Evolutionary conservation across 306 rosid species (phyloP), one percentile per base, ranked within the genome.

Genomic region (Malus domestica): DNA sequence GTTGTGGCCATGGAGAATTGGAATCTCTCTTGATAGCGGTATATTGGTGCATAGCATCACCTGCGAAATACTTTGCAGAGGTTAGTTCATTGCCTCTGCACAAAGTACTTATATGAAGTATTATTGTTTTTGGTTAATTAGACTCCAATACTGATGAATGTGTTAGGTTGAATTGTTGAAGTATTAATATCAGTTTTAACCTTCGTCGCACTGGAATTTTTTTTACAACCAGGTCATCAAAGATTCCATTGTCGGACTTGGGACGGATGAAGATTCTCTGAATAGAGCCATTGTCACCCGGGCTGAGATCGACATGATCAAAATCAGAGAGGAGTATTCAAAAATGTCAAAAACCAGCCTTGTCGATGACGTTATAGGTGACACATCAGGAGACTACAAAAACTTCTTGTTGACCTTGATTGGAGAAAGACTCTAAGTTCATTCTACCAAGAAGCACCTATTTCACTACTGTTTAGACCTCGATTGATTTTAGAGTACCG

Each of bases 61-160:
- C 99, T 0, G 93, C 89, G 85, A 87, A 88, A 80, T 95, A 96
- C 84, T 96, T 96, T 80, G 99, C 99, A 5, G 78, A 85, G 99
- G 99, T 96, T 76, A 77, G 33, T 35, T 40, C 63, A 32, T 40
- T 68, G 73, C 78, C 33, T 32, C 16, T 20, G 20, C 11, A 27
- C 25, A 38, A 70, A 54, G 19, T 49, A 49, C 32, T 13, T 46
- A 30, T 13, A 44, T 10, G 42, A 18, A 49, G 54, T 14, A 49
- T 1, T 15, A 35, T 35, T 35, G 29, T 45, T 32, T 35, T 27
- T 32, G 76, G 45, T 57, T 57, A 22, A 4, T 72, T 57, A 35
- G 54, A 22, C 15, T 12, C 76, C 54, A 13, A 12, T 38, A 57
- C 11, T 8, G 15, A 35, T n/a, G 76, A 44, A 20, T 10, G 10